Evolutionary conservation across 148 eudicot genomes (phyloP).

Genomic region (Agrostemma githago): DNA sequence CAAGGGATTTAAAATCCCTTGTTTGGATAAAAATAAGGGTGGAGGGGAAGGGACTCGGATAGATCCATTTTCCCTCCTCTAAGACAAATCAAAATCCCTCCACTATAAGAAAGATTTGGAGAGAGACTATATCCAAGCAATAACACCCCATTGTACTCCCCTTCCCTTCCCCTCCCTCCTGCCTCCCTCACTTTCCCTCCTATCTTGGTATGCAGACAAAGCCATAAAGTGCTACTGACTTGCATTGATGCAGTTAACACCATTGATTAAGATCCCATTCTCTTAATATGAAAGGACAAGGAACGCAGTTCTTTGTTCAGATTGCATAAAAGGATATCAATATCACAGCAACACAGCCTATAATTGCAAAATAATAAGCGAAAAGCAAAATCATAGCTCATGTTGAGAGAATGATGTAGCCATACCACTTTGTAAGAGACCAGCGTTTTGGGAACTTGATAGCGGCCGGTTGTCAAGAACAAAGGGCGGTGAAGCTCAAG

Average conservation of each 20-base stretch:
- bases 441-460: constrained; percentile 69
- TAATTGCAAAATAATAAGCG: neutral
- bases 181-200: too few species aligned
- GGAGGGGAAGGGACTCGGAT: too few species aligned
- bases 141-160: too few species aligned
- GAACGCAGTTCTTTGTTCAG: neutral
- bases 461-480: constrained; percentile 78
- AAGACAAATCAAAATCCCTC: too few species aligned
- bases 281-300: neutral
- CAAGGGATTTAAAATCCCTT: too few species aligned
- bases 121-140: too few species aligned
- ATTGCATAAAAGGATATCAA: neutral
- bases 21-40: too few species aligned
- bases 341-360: neutral
- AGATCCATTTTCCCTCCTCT: too few species aligned
- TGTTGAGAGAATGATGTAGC: neutral
- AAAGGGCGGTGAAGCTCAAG: constrained; percentile 91
- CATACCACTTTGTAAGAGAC: constrained; percentile 73
- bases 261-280: neutral
- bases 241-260: neutral
- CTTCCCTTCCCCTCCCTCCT: too few species aligned
- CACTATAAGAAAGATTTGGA: too few species aligned
- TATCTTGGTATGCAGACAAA: too few species aligned
- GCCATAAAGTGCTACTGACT: neutral
- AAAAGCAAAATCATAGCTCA: neutral